Conservation (phyloP, 495 filamentous ascomycete species). For the Pseudotulostoma volvatum region DNA sequence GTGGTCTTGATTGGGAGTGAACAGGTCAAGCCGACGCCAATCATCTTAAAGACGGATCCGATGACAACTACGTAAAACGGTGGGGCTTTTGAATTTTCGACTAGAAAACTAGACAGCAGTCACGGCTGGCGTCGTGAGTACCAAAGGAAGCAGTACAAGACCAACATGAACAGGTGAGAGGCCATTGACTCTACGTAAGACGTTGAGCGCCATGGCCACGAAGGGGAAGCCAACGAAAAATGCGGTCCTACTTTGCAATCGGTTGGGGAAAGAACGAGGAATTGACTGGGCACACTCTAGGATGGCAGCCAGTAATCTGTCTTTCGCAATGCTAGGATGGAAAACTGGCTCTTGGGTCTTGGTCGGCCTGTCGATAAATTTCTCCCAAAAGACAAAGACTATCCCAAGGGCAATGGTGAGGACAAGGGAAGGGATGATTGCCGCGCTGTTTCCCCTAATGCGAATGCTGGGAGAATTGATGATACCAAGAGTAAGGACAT, state of each 20-base stretch:
- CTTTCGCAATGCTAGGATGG: constrained; percentile 5
- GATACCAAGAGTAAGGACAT: constrained; percentile 34
- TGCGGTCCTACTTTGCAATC: background rate
- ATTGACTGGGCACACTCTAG: background rate
- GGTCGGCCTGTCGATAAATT: constrained; percentile 14
- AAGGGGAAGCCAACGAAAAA: background rate
- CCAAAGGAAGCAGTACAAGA: background rate
- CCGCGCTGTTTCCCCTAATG: constrained; percentile 35
- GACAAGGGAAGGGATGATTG: constrained; percentile 28
- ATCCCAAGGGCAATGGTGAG: constrained; percentile 17
- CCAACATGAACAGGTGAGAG: background rate
- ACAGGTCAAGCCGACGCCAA: background rate
- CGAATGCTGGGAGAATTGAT: constrained; percentile 39
- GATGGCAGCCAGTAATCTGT: background rate
- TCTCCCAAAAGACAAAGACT: constrained; percentile 25
- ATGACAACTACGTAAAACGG: background rate
- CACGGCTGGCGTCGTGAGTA: background rate
- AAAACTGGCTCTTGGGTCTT: constrained; percentile 19
- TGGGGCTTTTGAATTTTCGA: background rate
- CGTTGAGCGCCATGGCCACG: background rate
- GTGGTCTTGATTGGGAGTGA: background rate
- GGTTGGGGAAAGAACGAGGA: background rate
- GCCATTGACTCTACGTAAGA: background rate
- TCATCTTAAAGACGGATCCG: background rate
- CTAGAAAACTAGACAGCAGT: background rate